Conservation (phyloP, 768 basidiomycete species). For the Amanita phalloides region DNA sequence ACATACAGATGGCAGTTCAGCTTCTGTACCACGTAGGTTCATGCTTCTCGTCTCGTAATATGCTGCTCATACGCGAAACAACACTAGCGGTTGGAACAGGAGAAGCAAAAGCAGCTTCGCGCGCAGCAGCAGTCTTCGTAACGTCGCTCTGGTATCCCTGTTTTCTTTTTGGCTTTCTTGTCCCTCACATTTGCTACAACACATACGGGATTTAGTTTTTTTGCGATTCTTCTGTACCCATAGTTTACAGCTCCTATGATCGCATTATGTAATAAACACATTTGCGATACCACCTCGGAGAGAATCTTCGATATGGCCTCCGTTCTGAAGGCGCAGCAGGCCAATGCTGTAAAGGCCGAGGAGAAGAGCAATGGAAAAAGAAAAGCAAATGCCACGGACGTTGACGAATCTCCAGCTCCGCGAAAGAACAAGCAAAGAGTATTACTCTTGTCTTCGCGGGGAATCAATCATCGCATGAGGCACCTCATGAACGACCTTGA, state of each 20-base stretch:
- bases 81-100: conserved; percentile 70
- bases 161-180: not conserved
- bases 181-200: conserved; percentile 5
- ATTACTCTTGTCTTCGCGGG: conserved; percentile 83
- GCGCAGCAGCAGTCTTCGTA: conserved; percentile 16
- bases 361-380: conserved; percentile 55
- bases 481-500: conserved; percentile 96
- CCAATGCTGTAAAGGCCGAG: conserved; percentile 42
- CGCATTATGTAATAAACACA: not conserved
- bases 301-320: conserved; percentile 40
- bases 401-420: conserved; percentile 32
- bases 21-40: conserved; percentile 68
- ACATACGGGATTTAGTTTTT: conserved; percentile 10
- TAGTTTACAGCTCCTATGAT: conserved; percentile 10
- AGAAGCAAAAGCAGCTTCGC: conserved; percentile 76
- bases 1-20: conserved; percentile 95
- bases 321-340: conserved; percentile 49
- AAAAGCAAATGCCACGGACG: conserved; percentile 50
- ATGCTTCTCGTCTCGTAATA: conserved; percentile 13
- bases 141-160: not conserved
- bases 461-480: conserved; percentile 92
- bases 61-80: not conserved
- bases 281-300: not conserved
- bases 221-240: conserved; percentile 13
- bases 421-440: conserved; percentile 94